Evolutionary conservation across 345 rosid species (phyloP), one percentile per base, ranked within the genome.

Genomic region (Sonneratia caseolaris): DNA sequence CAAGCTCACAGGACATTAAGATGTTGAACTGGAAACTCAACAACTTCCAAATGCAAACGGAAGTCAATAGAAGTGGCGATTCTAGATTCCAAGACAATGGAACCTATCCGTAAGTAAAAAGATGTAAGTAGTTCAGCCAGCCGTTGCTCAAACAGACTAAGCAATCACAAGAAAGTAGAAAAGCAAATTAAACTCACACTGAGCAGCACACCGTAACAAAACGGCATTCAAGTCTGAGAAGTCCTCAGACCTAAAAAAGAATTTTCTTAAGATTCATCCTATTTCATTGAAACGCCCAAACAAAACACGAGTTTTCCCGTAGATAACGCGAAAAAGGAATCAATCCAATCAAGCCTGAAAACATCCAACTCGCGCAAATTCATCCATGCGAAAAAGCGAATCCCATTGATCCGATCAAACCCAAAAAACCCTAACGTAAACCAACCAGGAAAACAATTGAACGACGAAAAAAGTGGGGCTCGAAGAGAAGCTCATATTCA

Each of bases 1-100:
- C 76, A 85, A 86, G 88, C 86, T 84, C 82, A 72, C 70, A 78
- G 82, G 81, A 79, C 47, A 83, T 43, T 69, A 24, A 65, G 49
- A 65, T n/a, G 68, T 66, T 64, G 68, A 73, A 56, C 0, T 5
- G 14, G 64, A 38, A 68, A 40, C 24, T 6, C 27, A 32, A 24
- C 27, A 21, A 18, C 19, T 27, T 61, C 37, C 5, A 2, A 61
- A 12, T 24, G 37, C 24, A 61, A 24, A 32, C 37, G 10, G 11
- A 27, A 12, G 18, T 24, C 19, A 47, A 47, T 47, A 11, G 37
- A 62, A 62, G 66, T 32, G 38, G 38, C 18, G 27, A 10, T 10
- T 24, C 7, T 7, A n/a, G 19, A 62, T 62, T 27, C 66, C 66
- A 62, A 62, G 18, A 32, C 0, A 62, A 2, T 62, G 32, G 38